These are phyloP conservation scores for Colletotrichum theobromicola DNA, from an alignment of 2,329 filamentous ascomycete genomes.

Conservation along the genomic window DNA sequence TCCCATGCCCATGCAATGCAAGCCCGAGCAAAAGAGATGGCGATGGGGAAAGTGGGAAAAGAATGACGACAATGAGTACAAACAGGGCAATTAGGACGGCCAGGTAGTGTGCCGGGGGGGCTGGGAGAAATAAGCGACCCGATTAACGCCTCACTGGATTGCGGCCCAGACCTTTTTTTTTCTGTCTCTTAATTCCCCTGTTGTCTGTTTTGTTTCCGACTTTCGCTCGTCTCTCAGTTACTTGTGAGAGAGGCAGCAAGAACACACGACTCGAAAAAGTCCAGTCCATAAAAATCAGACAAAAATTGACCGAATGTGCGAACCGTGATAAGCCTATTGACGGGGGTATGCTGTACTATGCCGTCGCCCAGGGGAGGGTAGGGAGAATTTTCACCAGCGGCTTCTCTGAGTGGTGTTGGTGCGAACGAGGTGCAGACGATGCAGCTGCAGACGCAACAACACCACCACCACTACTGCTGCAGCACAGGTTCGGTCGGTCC, in stretches of 20 bases:
- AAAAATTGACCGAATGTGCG: neutral
- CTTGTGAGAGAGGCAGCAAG: neutral
- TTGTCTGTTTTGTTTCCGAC: neutral
- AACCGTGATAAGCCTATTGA: neutral
- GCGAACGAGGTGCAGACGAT: neutral
- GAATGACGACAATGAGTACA: constrained; percentile 13
- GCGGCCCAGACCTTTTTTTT: neutral
- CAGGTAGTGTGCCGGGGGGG: neutral
- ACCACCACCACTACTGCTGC: neutral
- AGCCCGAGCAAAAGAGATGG: neutral
- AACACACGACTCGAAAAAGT: neutral
- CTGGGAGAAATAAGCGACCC: constrained; percentile 11
- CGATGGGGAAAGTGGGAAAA: constrained; percentile 4
- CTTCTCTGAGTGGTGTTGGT: constrained; percentile 7
- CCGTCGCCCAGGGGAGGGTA: neutral
- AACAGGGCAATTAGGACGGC: constrained; percentile 1
- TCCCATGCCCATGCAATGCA: neutral
- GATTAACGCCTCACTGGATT: constrained; percentile 4
- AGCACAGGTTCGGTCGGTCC: neutral
- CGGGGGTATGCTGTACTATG: neutral
- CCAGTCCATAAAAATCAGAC: neutral
- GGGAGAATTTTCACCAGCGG: neutral
- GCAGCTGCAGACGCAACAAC: neutral
- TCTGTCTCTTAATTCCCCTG: neutral
- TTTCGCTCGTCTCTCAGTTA: neutral